Base-by-base conservation (phyloP, 257 asterid species). In the Fraxinus cuspidata region DNA sequence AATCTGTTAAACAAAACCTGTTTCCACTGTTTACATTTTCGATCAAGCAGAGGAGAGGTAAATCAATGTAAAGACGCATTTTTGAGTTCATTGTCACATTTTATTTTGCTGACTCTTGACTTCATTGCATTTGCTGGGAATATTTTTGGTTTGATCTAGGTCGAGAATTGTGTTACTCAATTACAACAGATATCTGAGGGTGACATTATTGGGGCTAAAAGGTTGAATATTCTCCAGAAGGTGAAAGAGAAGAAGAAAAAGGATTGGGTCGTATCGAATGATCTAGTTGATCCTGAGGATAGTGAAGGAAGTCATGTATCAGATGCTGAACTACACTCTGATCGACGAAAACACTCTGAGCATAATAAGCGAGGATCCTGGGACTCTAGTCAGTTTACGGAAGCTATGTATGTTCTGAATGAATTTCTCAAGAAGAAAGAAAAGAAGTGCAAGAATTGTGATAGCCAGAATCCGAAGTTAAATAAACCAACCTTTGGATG, bases 401-500 rank as follows among this genome's bases (percentile, higher is more conserved):
- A 93, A 90, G 96, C 97, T 58, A 81, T 79, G 84, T 78, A 91
- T 38, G 87, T 89, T 80, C 64, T 93, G 76, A 82, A 82, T 77
- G 92, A 85, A 42, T 91, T 93, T 83, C 86, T 93, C 70, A 89
- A 77, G 91, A 78, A 58, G 31, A 89, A 84, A 71, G 37, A 28
- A 18, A 27, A 3, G 68, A 83, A 89, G 76, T 93, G 98, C 82
- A 31, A 4, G 29, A 85, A 79, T 25, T 96, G 99, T 70, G 49
- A 70, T 13, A 81, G 83, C 71, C 64, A 28, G 7, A 90, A 86
- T 79, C 97, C 99, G 68, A 84, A 84, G 84, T 80, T 96, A 77
- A 86, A 27, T 15, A 92, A 89, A 81, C 94, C 97, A 49, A 91
- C 94, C 56, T 93, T 93, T 86, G 99, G 97, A 87, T 92, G 99